phyloP scores from a whole-genome alignment of 2,329 filamentous ascomycete species.

The Exophiala calicioides region DNA sequence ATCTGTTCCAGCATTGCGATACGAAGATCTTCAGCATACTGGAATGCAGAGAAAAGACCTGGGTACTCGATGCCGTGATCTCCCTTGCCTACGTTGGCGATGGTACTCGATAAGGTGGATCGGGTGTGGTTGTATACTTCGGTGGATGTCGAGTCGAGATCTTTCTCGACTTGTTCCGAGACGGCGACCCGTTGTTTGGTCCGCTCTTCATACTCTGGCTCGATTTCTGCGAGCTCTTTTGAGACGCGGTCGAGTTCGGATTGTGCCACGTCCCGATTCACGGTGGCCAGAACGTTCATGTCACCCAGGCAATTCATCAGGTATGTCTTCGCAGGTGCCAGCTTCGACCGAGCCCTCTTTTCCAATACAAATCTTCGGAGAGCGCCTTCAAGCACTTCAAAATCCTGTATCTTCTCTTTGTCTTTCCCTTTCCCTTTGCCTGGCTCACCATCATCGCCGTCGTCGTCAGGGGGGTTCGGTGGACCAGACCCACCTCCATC shows the following conservation, averaged over 20 bases:
- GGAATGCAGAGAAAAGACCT: constrained; percentile 79
- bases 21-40: constrained; percentile 92
- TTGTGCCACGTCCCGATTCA: constrained; percentile 85
- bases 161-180: constrained; percentile 75
- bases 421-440: constrained; percentile 84
- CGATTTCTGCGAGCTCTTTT: constrained; percentile 75
- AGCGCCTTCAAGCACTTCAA: constrained; percentile 84
- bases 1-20: constrained; percentile 89
- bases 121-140: constrained; percentile 85
- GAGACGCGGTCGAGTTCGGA: constrained; percentile 81
- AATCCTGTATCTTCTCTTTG: constrained; percentile 85
- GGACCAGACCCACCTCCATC: constrained; percentile 52
- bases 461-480: constrained; percentile 43
- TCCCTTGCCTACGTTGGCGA: constrained; percentile 71
- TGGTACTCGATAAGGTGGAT: constrained; percentile 71
- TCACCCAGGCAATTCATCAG: constrained; percentile 91
- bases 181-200: constrained; percentile 78
- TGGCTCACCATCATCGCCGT: constrained; percentile 57
- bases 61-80: constrained; percentile 84
- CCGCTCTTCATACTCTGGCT: constrained; percentile 81
- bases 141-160: constrained; percentile 81
- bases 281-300: constrained; percentile 75
- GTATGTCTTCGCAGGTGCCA: constrained; percentile 94
- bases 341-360: constrained; percentile 90
- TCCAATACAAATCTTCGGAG: constrained; percentile 91